phyloP scores from a whole-genome alignment of 2,329 filamentous ascomycete genomes.

The Neurospora sp. region DNA sequence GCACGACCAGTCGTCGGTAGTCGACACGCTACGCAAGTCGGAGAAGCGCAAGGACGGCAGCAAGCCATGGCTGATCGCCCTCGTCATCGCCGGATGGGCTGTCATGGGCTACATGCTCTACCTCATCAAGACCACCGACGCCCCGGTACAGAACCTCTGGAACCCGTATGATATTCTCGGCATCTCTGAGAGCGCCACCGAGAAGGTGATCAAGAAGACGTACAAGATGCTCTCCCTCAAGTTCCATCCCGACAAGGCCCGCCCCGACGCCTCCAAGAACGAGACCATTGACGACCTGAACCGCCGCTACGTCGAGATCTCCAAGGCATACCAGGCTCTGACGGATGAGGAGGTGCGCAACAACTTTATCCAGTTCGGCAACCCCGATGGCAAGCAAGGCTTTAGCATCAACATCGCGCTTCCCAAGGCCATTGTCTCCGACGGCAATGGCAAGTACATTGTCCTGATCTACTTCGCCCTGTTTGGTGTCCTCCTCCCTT shows the following conservation, averaged over 20 bases:
- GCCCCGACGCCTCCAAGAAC: constrained; percentile 76
- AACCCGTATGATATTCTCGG: constrained; percentile 94
- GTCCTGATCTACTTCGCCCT: constrained; percentile 80
- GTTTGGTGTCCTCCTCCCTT: constrained; percentile 83
- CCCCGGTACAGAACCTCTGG: constrained; percentile 68
- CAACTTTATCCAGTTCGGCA: constrained; percentile 91
- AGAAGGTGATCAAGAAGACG: constrained; percentile 85
- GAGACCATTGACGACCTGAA: constrained; percentile 79
- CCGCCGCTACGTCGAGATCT: constrained; percentile 83
- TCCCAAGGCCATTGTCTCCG: constrained; percentile 82
- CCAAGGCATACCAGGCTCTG: constrained; percentile 94
- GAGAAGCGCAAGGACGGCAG: constrained; percentile 77
- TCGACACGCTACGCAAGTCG: constrained; percentile 71
- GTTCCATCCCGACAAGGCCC: constrained; percentile 87
- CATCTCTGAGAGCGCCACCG: constrained; percentile 71
- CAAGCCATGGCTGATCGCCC: constrained; percentile 72
- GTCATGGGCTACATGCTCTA: constrained; percentile 88
- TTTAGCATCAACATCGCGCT: constrained; percentile 96
- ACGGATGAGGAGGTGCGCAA: constrained; percentile 96
- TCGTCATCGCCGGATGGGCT: constrained; percentile 68
- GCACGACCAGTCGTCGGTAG: constrained; percentile 72
- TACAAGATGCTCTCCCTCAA: constrained; percentile 81
- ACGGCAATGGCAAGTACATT: constrained; percentile 93
- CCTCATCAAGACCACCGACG: constrained; percentile 71
- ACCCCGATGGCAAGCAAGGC: constrained; percentile 96